Percentiles rank a stretch among this genome's conserved stretches.
Evolutionary conservation across 2,329 filamentous ascomycete species (phyloP).

Genomic region (Neurospora sp.): DNA sequence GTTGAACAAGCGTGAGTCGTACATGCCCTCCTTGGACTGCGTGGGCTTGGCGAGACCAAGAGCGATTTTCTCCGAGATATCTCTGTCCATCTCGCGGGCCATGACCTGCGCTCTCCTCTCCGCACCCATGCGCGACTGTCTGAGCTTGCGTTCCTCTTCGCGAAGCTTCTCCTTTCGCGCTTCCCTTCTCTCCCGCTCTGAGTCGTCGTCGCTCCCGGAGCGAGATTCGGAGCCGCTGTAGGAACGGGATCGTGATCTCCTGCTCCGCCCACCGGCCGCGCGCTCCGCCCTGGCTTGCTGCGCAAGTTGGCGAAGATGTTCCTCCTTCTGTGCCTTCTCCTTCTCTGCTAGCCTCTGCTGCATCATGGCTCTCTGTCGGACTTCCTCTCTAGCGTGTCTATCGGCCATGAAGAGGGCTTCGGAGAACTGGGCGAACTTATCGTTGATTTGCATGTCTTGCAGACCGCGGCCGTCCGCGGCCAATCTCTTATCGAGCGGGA

Average conservation of each 20-base stretch:
- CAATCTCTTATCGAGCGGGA: slow-evolving; percentile 88
- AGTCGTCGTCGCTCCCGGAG: slow-evolving; percentile 55
- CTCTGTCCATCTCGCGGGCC: slow-evolving; percentile 88
- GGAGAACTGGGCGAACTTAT: slow-evolving; percentile 94
- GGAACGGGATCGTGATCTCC: slow-evolving; percentile 32
- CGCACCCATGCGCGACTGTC: slow-evolving; percentile 90
- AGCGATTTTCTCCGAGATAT: slow-evolving; percentile 95
- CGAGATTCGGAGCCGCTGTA: slow-evolving; percentile 43
- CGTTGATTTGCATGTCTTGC: slow-evolving; percentile 92
- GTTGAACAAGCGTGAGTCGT: slow-evolving; percentile 92
- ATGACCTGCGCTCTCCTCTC: slow-evolving; percentile 87
- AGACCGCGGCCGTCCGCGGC: slow-evolving; percentile 86
- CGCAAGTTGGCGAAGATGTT: slow-evolving; percentile 75
- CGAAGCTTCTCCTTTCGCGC: slow-evolving; percentile 66
- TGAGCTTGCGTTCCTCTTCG: slow-evolving; percentile 80
- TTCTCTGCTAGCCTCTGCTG: slow-evolving; percentile 94
- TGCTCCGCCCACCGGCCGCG: slow-evolving; percentile 30
- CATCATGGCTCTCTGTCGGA: slow-evolving; percentile 85
- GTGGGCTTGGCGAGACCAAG: slow-evolving; percentile 92
- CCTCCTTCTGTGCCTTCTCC: slow-evolving; percentile 90
- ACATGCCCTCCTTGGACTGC: slow-evolving; percentile 87
- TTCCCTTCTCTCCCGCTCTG: slow-evolving; percentile 65
- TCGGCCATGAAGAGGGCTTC: slow-evolving; percentile 93
- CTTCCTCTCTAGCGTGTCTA: slow-evolving; percentile 88
- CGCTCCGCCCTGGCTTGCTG: slow-evolving; percentile 86